Evolutionary conservation across 2,329 filamentous ascomycete genomes (phyloP), one percentile per base, ranked within the genome.

Genomic region (Xylaria sp.): DNA sequence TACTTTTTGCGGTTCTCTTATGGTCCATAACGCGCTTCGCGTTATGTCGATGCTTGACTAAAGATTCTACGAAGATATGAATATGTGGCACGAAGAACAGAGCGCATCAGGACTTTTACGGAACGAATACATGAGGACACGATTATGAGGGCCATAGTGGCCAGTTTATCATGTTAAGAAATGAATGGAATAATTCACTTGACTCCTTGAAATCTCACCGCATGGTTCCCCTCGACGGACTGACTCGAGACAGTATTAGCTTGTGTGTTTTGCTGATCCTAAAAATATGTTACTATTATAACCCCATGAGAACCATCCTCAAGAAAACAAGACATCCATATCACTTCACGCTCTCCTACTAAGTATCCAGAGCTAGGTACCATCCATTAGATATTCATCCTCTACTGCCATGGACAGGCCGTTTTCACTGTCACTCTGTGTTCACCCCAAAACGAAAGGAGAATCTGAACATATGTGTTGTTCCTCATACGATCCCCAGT

Each of bases 381-480:
- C 23, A 30, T 30, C 4, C 4, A 30, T 4, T 5, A 5, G 5
- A 30, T 30, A 42, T 42, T 42, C 13, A 3, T 42, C 37, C 9
- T 9, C 37, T 42, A 42, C 5, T 9, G 37, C 13, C 47, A 56
- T 46, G 55, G 30, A 16, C 51, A 39, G 23, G 23, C 23, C 58
- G 59, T 35, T 44, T 35, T 50, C 10, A 42, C 13, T 13, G 18
- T 55, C 55, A 58, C 58, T 42, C 39, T 54, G 44, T 52, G 47
- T 37, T 18, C 48, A 30, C 37, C 34, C 54, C 35, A 54, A 39
- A 54, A 49, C 9, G 46, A 47, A 53, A 55, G 13, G 39, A 13
- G 52, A 16, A 10, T 16, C 39, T 11, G 23, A 19, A n/a, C n/a
- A 52, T 55, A 35, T 47, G 44, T 13, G 54, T 46, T 34, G 23